Percentiles rank a stretch among this genome's conserved stretches.
Evolutionary conservation across 169 alveolate genomes (phyloP).

Genomic region (Plasmodium gallinaceum): DNA sequence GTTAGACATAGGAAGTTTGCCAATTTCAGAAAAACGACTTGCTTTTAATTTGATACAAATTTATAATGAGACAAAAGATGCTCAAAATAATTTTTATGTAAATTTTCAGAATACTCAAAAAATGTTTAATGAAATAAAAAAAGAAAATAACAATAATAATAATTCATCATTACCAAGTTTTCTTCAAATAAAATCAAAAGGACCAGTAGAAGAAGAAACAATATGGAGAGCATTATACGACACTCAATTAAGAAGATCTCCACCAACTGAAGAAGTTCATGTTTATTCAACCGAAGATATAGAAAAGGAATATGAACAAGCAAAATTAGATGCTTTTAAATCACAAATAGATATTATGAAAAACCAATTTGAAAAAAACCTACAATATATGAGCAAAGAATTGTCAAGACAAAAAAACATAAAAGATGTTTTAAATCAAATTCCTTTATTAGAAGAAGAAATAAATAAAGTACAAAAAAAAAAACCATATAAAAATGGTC

Average conservation of each 20-base stretch:
- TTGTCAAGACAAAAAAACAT: slow-evolving; percentile 12
- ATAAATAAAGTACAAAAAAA: not conserved
- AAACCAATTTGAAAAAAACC: slow-evolving; percentile 29
- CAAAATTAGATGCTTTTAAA: slow-evolving; percentile 25
- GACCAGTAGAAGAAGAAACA: slow-evolving; percentile 75
- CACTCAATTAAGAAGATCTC: slow-evolving; percentile 66
- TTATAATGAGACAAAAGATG: slow-evolving; percentile 18
- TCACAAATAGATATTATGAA: slow-evolving; percentile 36
- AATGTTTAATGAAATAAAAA: slow-evolving; percentile 32
- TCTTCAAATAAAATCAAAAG: slow-evolving; percentile 50
- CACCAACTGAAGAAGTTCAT: slow-evolving; percentile 66
- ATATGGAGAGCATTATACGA: slow-evolving; percentile 75
- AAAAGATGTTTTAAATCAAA: slow-evolving; percentile 10
- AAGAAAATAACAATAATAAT: not conserved
- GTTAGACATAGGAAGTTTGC: slow-evolving; percentile 13
- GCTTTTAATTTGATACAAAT: slow-evolving; percentile 39
- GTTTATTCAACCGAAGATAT: slow-evolving; percentile 47
- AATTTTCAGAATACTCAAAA: slow-evolving; percentile 15
- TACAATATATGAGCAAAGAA: slow-evolving; percentile 33
- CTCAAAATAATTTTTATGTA: slow-evolving; percentile 35
- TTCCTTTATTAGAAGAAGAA: not conserved
- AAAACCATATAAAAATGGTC: slow-evolving; percentile 1
- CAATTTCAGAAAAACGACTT: slow-evolving; percentile 16
- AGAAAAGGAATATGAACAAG: slow-evolving; percentile 49
- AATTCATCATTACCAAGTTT: slow-evolving; percentile 16